Percentiles rank a stretch among this genome's conserved stretches.
Conservation (phyloP, 1,284 basidiomycete genomes). For the Ganoderma lingzhi region DNA sequence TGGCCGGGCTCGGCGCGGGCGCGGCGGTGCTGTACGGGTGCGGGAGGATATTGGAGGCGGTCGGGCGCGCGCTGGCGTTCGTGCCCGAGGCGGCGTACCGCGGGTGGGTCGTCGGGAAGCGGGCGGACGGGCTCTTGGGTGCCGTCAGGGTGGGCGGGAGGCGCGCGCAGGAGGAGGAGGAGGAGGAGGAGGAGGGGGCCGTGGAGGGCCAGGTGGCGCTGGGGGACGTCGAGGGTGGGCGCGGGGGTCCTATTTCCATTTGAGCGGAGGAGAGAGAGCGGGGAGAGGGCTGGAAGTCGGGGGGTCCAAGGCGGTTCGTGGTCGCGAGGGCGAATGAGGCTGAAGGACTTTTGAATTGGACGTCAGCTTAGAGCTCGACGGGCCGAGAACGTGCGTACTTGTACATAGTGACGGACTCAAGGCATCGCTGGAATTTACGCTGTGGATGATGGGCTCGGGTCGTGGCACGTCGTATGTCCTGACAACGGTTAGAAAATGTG, state of each 20-base stretch:
- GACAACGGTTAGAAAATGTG: not conserved
- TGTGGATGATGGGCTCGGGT: not conserved
- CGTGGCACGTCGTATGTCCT: not conserved
- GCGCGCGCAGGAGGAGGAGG: not conserved
- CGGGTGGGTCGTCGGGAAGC: constrained; percentile 5
- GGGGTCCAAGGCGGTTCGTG: not conserved
- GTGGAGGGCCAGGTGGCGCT: constrained; percentile 5
- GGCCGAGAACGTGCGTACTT: not conserved
- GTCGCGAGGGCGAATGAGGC: not conserved
- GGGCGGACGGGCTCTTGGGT: constrained; percentile 6
- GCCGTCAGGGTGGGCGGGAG: constrained; percentile 7
- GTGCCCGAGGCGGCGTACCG: constrained; percentile 24
- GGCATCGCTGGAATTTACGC: not conserved
- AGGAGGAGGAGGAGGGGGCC: not conserved
- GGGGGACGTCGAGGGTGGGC: constrained; percentile 6
- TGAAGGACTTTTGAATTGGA: not conserved
- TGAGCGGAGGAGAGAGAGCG: not conserved
- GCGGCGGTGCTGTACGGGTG: constrained; percentile 23
- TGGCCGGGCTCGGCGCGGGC: constrained; percentile 15
- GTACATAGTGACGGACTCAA: not conserved
- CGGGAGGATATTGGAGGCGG: constrained; percentile 28
- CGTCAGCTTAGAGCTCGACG: not conserved
- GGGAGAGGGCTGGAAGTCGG: not conserved
- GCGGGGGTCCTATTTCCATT: not conserved
- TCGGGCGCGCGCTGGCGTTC: constrained; percentile 21